Percentiles rank a stretch among this genome's conserved stretches.
These are phyloP conservation scores for Aleurites moluccanus DNA, from an alignment of 441 rosid species.

Conservation along the genomic window DNA sequence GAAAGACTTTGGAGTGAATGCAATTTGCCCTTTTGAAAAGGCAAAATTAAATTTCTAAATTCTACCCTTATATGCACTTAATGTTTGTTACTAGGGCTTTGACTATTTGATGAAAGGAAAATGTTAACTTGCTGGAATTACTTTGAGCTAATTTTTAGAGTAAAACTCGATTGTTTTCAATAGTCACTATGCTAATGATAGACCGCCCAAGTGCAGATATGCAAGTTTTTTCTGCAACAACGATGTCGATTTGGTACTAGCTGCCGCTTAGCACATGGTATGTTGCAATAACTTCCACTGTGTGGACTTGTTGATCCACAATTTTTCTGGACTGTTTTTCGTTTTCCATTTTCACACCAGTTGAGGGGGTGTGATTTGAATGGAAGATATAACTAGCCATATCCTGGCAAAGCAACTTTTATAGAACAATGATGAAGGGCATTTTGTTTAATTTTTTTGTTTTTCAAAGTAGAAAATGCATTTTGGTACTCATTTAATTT, in stretches of 20 bases:
- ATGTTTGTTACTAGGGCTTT: neutral
- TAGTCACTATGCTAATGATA: slow-evolving; percentile 52
- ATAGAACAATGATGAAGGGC: slow-evolving; percentile 7
- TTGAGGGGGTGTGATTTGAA: slow-evolving; percentile 6
- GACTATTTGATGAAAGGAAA: neutral
- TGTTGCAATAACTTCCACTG: slow-evolving; percentile 37
- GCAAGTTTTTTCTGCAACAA: slow-evolving; percentile 97
- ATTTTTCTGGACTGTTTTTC: slow-evolving; percentile 1
- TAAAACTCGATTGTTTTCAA: slow-evolving; percentile 16
- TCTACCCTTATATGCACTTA: neutral
- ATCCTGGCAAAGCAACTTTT: slow-evolving; percentile 12
- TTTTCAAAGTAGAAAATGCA: slow-evolving; percentile 8
- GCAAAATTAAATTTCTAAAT: neutral
- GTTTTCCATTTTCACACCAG: slow-evolving; percentile 12
- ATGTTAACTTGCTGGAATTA: slow-evolving; percentile 3
- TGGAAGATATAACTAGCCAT: slow-evolving; percentile 5
- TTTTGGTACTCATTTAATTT: neutral
- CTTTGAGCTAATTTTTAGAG: slow-evolving; percentile 5
- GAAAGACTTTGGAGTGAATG: neutral
- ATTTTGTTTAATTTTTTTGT: neutral
- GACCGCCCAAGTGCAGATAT: slow-evolving; percentile 74
- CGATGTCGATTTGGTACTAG: slow-evolving; percentile 91
- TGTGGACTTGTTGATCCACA: slow-evolving; percentile 22
- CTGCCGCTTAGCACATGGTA: slow-evolving; percentile 97
- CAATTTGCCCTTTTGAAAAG: slow-evolving; percentile 8